These are phyloP conservation scores for Acanthamoeba triangularis DNA, from an alignment of 208 protist genomes.

Conservation along the genomic window DNA sequence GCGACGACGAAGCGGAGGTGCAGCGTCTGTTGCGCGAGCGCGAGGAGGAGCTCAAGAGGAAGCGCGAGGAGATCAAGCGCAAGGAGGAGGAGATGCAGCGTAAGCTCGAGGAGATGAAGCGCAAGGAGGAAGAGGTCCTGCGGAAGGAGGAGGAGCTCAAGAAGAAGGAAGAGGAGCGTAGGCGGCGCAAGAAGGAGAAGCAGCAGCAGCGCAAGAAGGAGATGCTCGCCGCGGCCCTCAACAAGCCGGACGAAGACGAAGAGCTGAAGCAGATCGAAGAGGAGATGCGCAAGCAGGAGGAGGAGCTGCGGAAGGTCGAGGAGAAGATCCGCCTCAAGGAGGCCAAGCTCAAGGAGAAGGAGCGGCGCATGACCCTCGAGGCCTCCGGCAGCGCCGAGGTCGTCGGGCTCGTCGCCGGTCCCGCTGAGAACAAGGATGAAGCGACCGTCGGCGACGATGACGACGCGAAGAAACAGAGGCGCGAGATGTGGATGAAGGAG, in stretches of 20 bases:
- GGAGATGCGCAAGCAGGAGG: slow-evolving; percentile 13
- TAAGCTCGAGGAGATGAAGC: slow-evolving; percentile 39
- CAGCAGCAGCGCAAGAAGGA: neutral
- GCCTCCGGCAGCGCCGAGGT: slow-evolving; percentile 8
- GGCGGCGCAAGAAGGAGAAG: neutral
- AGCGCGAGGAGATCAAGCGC: slow-evolving; percentile 19
- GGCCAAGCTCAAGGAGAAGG: slow-evolving; percentile 20
- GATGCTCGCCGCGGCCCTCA: neutral
- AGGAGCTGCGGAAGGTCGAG: neutral
- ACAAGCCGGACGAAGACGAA: neutral
- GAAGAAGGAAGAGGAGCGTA: neutral
- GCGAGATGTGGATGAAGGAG: slow-evolving; percentile 55
- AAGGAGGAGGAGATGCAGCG: slow-evolving; percentile 52
- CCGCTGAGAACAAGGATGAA: neutral
- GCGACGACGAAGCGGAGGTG: neutral
- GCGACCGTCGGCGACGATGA: neutral
- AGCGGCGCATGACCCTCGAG: neutral
- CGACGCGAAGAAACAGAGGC: neutral
- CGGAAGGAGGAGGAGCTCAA: slow-evolving; percentile 7
- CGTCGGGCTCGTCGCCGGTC: neutral
- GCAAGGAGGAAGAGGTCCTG: slow-evolving; percentile 34
- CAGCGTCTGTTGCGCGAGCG: neutral
- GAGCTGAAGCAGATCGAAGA: slow-evolving; percentile 5
- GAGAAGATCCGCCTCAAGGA: slow-evolving; percentile 16
- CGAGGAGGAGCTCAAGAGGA: slow-evolving; percentile 10